phyloP scores from a whole-genome alignment of 2,329 filamentous ascomycete genomes.

The Microdochium nivale region DNA sequence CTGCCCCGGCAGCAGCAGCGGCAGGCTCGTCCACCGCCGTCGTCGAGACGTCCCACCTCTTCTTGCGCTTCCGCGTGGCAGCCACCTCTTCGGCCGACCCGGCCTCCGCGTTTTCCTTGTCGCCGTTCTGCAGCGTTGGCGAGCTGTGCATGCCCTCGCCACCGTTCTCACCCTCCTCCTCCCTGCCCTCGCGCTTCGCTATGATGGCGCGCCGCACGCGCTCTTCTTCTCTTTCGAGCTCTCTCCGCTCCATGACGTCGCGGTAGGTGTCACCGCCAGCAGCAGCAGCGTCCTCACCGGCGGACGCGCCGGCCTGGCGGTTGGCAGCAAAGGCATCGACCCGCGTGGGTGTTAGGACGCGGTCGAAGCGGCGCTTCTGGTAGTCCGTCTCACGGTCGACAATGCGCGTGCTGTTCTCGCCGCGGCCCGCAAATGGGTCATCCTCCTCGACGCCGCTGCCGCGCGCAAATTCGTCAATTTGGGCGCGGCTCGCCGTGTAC shows the following conservation, averaged over 20 bases:
- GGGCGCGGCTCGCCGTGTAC: slow-evolving; percentile 85
- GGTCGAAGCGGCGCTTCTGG: slow-evolving; percentile 89
- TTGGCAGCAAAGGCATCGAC: slow-evolving; percentile 80
- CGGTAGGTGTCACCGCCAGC: slow-evolving; percentile 71
- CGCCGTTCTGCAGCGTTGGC: slow-evolving; percentile 64
- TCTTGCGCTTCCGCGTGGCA: slow-evolving; percentile 73
- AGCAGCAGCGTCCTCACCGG: slow-evolving; percentile 13
- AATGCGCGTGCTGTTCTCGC: slow-evolving; percentile 85
- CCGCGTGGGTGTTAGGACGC: slow-evolving; percentile 75
- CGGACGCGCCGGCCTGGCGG: slow-evolving; percentile 54
- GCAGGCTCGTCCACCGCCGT: slow-evolving; percentile 40
- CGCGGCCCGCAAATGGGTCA: slow-evolving; percentile 72
- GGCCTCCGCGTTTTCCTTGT: slow-evolving; percentile 67
- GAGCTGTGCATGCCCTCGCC: slow-evolving; percentile 54
- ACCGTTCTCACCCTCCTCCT: slow-evolving; percentile 33
- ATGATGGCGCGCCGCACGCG: slow-evolving; percentile 73
- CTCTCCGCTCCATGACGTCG: slow-evolving; percentile 82
- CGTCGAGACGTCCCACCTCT: slow-evolving; percentile 83
- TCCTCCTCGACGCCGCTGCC: slow-evolving; percentile 84
- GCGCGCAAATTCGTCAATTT: slow-evolving; percentile 89
- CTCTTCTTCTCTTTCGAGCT: slow-evolving; percentile 89
- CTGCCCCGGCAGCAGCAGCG: slow-evolving; percentile 36
- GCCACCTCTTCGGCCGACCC: slow-evolving; percentile 56
- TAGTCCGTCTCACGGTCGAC: slow-evolving; percentile 93
- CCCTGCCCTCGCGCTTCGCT: slow-evolving; percentile 56